phyloP scores from a whole-genome alignment of 495 filamentous ascomycete species.

The Aspergillus homomorphus region DNA sequence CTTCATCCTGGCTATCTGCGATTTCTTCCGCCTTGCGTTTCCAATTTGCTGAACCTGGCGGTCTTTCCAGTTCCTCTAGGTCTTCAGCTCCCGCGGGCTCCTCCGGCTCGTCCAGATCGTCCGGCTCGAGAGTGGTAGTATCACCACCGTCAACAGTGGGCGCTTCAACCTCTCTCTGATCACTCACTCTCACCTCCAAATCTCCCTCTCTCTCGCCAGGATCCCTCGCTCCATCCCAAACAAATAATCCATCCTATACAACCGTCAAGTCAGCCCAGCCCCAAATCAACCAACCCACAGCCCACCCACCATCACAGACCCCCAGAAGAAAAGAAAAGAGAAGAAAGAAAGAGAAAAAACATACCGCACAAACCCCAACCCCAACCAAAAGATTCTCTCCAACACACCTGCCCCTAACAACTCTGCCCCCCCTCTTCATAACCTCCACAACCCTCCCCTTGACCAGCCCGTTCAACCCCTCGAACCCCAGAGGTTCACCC shows the following conservation, averaged over 20 bases:
- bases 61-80: not conserved
- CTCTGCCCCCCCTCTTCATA: conserved; percentile 41
- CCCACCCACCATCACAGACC: no score
- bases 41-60: conserved; percentile 15
- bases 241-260: not conserved
- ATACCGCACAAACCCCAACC: conserved; percentile 42
- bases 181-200: no score
- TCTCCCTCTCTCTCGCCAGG: not conserved
- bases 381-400: conserved; percentile 36
- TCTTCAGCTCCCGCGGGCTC: not conserved
- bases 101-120: not conserved
- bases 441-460: conserved; percentile 43
- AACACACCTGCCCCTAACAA: conserved; percentile 24
- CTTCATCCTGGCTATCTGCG: conserved; percentile 50
- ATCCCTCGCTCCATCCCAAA: not conserved
- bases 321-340: not conserved
- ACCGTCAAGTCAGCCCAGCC: no score
- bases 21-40: conserved; percentile 53
- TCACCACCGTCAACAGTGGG: not conserved
- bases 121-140: not conserved
- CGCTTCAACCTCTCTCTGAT: not conserved
- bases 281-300: no score
- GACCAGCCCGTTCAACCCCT: no score
- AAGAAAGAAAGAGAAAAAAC: conserved; percentile 8
- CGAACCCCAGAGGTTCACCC: no score